Evolutionary conservation across 208 protist genomes (phyloP), one percentile per base, ranked within the genome.

Genomic region (Phytomonas francai): DNA sequence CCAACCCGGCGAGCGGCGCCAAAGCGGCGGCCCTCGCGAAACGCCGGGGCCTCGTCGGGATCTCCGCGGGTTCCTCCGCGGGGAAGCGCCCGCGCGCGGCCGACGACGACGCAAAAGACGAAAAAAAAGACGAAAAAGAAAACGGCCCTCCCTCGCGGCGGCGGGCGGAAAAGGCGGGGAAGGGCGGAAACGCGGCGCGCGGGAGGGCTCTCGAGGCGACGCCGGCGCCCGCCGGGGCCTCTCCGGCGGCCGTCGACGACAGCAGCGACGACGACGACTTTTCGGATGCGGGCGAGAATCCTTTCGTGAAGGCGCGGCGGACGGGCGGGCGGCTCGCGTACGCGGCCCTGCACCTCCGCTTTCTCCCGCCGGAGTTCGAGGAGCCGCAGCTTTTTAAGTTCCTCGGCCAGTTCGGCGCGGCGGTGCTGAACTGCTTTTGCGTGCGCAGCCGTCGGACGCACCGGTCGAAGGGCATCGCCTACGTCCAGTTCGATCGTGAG

Each of bases 361-460:
- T 91, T 66, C 80, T 95, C 49, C 89, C 89, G 9, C 34, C 82
- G 6, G 85, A 89, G 74, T 95, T 95, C 64, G 72, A 95, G 71
- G 87, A 95, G 81, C 86, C 87, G 34, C 83, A 95, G 78, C 77
- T 95, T 31, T 92, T 79, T 72, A 91, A 95, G 72, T 95, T 95
- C 63, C 77, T 95, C 25, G 80, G 70, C 49, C 89, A 95, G 76
- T 95, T 95, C 68, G 89, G 87, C 11, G 85, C 85, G 25, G 79
- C 71, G 16, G 89, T 95, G 63, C 63, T 90, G 31, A 93, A 92
- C 78, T 93, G 87, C 77, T 95, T 93, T 80, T 92, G 87, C 39
- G 89, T 95, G 49, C 89, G 89, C 64, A 95, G 87, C 73, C 80
- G 80, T 28, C 84, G 89, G 67, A 89, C 87, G 12, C 87, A 92